phyloP scores from a whole-genome alignment of 371 early-diverging fungal genomes.

The Mucor racemosus region DNA sequence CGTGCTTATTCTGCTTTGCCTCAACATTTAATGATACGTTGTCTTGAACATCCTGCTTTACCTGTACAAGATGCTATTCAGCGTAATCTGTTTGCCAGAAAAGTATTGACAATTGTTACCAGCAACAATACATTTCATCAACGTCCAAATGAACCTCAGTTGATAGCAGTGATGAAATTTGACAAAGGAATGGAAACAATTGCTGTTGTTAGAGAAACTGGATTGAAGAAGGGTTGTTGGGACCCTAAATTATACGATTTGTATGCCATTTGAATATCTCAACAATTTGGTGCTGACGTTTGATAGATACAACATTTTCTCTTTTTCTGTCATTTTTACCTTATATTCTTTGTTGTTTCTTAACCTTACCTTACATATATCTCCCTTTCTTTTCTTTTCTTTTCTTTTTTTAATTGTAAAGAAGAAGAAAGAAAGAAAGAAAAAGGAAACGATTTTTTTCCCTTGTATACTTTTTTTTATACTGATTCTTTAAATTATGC shows the following conservation, averaged over 20 bases:
- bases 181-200: conserved; percentile 31
- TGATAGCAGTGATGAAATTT: conserved; percentile 39
- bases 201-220: conserved; percentile 34
- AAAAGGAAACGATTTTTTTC: not conserved
- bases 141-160: conserved; percentile 12
- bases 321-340: too few relatives aligned
- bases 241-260: conserved; percentile 33
- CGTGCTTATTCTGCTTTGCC: conserved; percentile 40
- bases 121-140: conserved; percentile 13
- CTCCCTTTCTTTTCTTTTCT: too few relatives aligned
- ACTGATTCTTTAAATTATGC: not conserved
- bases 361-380: too few relatives aligned
- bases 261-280: not conserved
- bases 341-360: too few relatives aligned
- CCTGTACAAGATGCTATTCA: conserved; percentile 42
- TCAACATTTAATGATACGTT: conserved; percentile 40
- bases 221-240: conserved; percentile 41
- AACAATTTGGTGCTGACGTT: too few relatives aligned
- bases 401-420: too few relatives aligned
- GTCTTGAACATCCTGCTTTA: conserved; percentile 41
- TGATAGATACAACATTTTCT: too few relatives aligned
- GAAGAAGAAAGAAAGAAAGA: too few relatives aligned
- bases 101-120: conserved; percentile 23
- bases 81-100: conserved; percentile 38
- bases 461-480: not conserved